phyloP scores from a whole-genome alignment of 1,139 yeast species.

The Citeromyces hawaiiensis region DNA sequence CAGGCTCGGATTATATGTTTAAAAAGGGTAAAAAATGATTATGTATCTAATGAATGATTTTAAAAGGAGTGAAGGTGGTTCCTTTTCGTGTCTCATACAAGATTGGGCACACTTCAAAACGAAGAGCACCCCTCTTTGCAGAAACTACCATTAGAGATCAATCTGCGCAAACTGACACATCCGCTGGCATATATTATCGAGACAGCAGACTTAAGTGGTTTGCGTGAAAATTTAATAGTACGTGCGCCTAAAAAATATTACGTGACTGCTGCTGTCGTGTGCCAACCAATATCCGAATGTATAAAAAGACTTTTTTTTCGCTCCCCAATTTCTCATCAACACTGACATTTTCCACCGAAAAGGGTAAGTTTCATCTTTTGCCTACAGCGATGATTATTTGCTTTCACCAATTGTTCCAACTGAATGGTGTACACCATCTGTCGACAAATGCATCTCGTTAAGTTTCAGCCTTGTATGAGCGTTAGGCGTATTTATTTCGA shows the following conservation, averaged over 20 bases:
- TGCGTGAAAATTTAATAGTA: neutral
- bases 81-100: conserved; percentile 2
- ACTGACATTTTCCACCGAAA: conserved; percentile 35
- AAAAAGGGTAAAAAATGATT: neutral
- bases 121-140: neutral
- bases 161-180: conserved; percentile 15
- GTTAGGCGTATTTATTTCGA: neutral
- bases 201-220: neutral
- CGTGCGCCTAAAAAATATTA: too few relatives aligned
- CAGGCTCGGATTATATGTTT: neutral
- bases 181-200: neutral
- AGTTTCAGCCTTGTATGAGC: conserved; percentile 87
- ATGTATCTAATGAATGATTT: conserved; percentile 3
- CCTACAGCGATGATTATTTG: conserved; percentile 51
- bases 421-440: conserved; percentile 40
- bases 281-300: neutral
- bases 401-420: conserved; percentile 76
- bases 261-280: neutral
- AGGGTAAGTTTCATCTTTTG: conserved; percentile 2
- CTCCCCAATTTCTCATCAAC: neutral
- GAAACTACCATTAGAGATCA: conserved; percentile 1
- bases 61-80: conserved; percentile 5
- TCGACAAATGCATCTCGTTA: conserved; percentile 70
- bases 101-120: neutral
- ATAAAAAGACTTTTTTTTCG: neutral